phyloP scores from a whole-genome alignment of 768 basidiomycete genomes.

The Dentipellis sp. region DNA sequence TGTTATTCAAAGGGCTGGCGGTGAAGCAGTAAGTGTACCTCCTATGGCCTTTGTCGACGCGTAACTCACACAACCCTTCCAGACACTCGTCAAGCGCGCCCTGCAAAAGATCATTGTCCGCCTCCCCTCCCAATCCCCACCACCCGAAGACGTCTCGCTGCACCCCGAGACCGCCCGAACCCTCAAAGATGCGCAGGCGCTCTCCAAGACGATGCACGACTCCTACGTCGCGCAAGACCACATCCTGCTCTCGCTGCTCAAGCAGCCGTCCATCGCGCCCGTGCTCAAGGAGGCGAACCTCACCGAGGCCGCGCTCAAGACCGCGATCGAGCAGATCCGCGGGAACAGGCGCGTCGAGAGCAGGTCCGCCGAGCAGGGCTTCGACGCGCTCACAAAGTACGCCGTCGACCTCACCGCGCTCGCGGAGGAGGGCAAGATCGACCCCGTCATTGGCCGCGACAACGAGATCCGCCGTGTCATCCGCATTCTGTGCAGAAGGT shows the following conservation, averaged over 20 bases:
- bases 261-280: conserved; percentile 56
- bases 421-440: conserved; percentile 89
- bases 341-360: conserved; percentile 83
- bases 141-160: conserved; percentile 72
- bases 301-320: conserved; percentile 65
- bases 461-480: conserved; percentile 83
- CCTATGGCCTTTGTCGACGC: not conserved
- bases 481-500: conserved; percentile 77
- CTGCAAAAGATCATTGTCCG: conserved; percentile 74
- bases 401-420: conserved; percentile 80
- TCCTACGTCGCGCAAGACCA: conserved; percentile 93
- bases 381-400: conserved; percentile 87
- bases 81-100: conserved; percentile 56
- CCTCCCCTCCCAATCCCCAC: conserved; percentile 74
- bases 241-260: conserved; percentile 74
- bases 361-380: conserved; percentile 83
- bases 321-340: conserved; percentile 68
- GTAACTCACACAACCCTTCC: not conserved
- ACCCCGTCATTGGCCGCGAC: conserved; percentile 90
- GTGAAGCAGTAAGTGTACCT: conserved; percentile 56
- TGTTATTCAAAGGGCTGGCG: conserved; percentile 76
- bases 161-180: conserved; percentile 49
- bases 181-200: conserved; percentile 63
- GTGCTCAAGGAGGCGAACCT: conserved; percentile 70
- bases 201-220: conserved; percentile 83